Conservation (phyloP, 352 stramenopile genomes). For the Phytophthora citrophthora region DNA sequence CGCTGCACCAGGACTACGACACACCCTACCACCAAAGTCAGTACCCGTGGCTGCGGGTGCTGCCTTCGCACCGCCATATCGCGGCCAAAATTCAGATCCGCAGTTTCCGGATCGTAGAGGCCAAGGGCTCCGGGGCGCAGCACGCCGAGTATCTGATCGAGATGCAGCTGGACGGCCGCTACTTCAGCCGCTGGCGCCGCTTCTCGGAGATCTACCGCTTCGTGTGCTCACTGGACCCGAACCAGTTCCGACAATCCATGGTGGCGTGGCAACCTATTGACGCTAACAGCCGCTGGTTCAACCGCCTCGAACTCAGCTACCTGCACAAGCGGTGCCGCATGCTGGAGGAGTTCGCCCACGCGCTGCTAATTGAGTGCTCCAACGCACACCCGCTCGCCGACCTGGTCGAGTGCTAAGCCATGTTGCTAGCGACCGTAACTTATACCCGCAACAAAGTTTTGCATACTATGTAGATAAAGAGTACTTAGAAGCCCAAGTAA, state of each 20-base stretch:
- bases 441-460: constrained; percentile 39
- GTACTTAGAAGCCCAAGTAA: constrained; percentile 29
- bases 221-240: constrained; percentile 54
- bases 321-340: constrained; percentile 79
- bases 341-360: constrained; percentile 81
- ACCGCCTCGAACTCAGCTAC: constrained; percentile 84
- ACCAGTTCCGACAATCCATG: constrained; percentile 63
- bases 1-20: constrained; percentile 62
- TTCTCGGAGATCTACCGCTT: constrained; percentile 81
- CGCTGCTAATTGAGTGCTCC: constrained; percentile 73
- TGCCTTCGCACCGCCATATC: constrained; percentile 79
- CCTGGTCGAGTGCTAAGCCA: constrained; percentile 58
- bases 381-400: constrained; percentile 78
- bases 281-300: constrained; percentile 77
- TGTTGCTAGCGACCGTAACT: constrained; percentile 22
- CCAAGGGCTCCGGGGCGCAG: constrained; percentile 47
- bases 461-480: constrained; percentile 42
- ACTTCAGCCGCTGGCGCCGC: constrained; percentile 76
- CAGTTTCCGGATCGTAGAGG: constrained; percentile 84
- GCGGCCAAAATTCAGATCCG: constrained; percentile 82
- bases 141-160: constrained; percentile 87
- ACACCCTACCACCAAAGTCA: constrained; percentile 65
- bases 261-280: constrained; percentile 66
- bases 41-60: constrained; percentile 64
- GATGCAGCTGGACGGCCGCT: constrained; percentile 75